phyloP scores from a whole-genome alignment of 2,329 filamentous ascomycete species.

The Ceratocystis ficicola region DNA sequence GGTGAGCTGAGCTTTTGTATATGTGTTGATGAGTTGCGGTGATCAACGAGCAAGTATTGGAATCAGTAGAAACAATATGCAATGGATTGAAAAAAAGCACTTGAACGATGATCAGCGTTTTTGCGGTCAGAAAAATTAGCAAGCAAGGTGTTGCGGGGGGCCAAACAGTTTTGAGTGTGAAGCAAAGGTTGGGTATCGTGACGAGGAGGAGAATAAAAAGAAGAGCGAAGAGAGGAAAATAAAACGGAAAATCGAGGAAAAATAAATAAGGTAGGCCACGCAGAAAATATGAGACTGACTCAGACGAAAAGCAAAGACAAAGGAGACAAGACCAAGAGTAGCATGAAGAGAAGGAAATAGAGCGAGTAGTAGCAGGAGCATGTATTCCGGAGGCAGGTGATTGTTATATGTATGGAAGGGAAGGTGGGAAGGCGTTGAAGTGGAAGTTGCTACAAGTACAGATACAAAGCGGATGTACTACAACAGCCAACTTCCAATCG shows the following conservation, averaged over 20 bases:
- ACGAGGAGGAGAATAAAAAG: not conserved
- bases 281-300: not conserved
- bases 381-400: not conserved
- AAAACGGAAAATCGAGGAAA: not conserved
- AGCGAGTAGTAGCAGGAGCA: no score
- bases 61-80: not conserved
- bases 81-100: not conserved
- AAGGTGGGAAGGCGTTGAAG: not conserved
- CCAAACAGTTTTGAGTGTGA: no score
- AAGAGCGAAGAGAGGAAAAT: not conserved
- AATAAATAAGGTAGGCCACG: not conserved
- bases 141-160: no score
- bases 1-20: not conserved
- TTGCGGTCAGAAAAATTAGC: no score
- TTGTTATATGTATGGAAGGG: not conserved
- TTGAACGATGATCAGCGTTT: not conserved
- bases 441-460: not conserved
- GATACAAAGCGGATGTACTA: not conserved
- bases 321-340: not conserved
- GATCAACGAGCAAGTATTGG: not conserved
- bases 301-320: not conserved
- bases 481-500: not conserved
- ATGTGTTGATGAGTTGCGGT: not conserved
- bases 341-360: no score
- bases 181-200: no score